Percentiles rank a stretch among this genome's conserved stretches.
phyloP scores from a whole-genome alignment of 2,329 filamentous ascomycete species.

The Mycogone perniciosa region DNA sequence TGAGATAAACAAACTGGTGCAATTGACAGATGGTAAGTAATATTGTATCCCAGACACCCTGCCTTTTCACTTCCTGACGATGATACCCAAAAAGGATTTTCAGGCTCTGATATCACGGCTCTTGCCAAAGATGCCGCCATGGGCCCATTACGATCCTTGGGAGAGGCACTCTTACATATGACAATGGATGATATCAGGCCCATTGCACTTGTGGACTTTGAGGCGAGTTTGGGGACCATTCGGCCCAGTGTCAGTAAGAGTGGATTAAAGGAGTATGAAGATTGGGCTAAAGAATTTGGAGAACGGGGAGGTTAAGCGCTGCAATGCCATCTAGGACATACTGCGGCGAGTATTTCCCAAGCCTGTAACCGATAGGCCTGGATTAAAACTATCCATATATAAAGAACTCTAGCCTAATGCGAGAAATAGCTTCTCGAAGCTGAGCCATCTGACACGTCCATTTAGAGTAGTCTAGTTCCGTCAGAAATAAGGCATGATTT shows the following conservation, averaged over 20 bases:
- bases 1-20: constrained; percentile 70
- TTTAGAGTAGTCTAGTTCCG: no score
- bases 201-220: constrained; percentile 77
- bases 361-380: background rate
- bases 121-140: constrained; percentile 97
- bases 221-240: constrained; percentile 76
- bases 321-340: no score
- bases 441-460: background rate
- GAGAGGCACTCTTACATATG: constrained; percentile 83
- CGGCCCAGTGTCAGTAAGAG: constrained; percentile 82
- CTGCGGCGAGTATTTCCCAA: background rate
- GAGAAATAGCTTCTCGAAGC: background rate
- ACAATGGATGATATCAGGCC: constrained; percentile 90
- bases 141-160: constrained; percentile 85
- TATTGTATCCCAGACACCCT: background rate
- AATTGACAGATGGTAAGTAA: constrained; percentile 70
- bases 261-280: constrained; percentile 82
- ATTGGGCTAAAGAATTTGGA: constrained; percentile 90
- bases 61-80: background rate
- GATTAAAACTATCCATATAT: background rate
- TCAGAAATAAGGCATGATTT: no score
- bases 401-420: no score
- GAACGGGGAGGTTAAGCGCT: constrained; percentile 68
- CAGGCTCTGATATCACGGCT: constrained; percentile 92
- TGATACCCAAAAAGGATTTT: constrained; percentile 62